Evolutionary conservation across 371 early-diverging fungal species (phyloP), one percentile per base, ranked within the genome.

Genomic region (Scutellospora calospora): DNA sequence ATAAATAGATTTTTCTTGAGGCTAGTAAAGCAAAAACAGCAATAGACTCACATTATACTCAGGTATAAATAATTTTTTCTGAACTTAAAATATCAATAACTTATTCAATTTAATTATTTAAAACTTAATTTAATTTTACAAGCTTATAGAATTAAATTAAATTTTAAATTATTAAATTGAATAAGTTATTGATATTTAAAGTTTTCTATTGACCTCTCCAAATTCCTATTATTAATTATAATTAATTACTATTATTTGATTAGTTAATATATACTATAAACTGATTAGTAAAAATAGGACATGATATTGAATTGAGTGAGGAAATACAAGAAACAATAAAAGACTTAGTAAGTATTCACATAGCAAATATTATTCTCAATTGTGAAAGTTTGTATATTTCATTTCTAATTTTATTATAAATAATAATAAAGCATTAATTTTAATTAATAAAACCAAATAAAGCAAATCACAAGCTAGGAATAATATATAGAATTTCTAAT

Each of bases 1-100:
- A 25, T 22, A 69, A 69, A 69, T 69, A 18, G 38, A 66, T 66
- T 5, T 66, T 66, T 20, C 33, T 66, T 12, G 66, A 66, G 33
- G 20, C 38, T 14, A 11, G 66, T 35, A 11, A 66, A 66, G 66
- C 38, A 14, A 66, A 66, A 66, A 66, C 38, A 38, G 14, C 20
- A 35, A 18, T 66, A 3, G 38, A 66, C 18, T 66, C 66, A 20
- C 35, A 38, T 66, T 9, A 66, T 38, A 20, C 35, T 11, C 66
- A 66, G 16, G 35, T 38, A 25, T 4, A 22, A 35, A 57, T 20
- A 20, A n/a, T n/a, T n/a, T n/a, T n/a, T n/a, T 38, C 38, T 38
- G 8, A 38, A 38, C 8, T 5, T 54, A 54, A 54, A 3, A n/a
- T 2, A 54, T 20, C n/a, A 54, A 20, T n/a, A n/a, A n/a, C n/a